These are phyloP conservation scores for Citrus reticulata DNA, from an alignment of 345 rosid species.

Conservation along the genomic window DNA sequence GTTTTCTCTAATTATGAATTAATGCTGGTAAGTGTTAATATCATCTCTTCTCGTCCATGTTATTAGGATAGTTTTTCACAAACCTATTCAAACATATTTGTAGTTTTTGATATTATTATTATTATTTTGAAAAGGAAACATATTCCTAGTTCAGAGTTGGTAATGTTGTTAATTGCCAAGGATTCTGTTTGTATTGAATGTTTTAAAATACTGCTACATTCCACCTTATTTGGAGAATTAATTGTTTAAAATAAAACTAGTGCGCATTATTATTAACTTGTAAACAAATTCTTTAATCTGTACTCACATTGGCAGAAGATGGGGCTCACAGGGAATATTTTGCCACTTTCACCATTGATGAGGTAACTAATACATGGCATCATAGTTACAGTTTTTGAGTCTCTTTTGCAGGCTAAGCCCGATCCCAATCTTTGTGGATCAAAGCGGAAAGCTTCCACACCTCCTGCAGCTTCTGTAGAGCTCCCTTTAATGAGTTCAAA, in stretches of 20 bases:
- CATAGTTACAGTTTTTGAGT: constrained; percentile 15
- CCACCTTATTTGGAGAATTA: neutral
- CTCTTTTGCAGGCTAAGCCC: constrained; percentile 48
- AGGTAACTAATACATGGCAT: neutral
- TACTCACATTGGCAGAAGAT: neutral
- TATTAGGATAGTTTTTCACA: neutral
- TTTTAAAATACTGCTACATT: neutral
- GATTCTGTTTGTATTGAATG: neutral
- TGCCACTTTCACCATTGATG: neutral
- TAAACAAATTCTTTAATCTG: neutral
- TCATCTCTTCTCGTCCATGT: neutral
- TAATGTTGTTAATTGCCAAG: neutral
- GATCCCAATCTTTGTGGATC: constrained; percentile 27
- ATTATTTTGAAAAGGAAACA: too few relatives aligned
- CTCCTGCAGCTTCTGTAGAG: constrained; percentile 15
- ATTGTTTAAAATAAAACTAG: neutral
- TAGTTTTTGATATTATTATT: too few relatives aligned
- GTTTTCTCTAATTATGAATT: neutral
- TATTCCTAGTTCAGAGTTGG: neutral
- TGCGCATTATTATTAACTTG: neutral
- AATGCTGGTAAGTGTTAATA: neutral
- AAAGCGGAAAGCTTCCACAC: constrained; percentile 41
- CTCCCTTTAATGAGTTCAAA: constrained; percentile 13
- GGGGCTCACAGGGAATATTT: neutral
- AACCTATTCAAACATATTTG: neutral